These are phyloP conservation scores for Zancudomyces culisetae DNA, from an alignment of 371 early-diverging fungal species.

Conservation along the genomic window DNA sequence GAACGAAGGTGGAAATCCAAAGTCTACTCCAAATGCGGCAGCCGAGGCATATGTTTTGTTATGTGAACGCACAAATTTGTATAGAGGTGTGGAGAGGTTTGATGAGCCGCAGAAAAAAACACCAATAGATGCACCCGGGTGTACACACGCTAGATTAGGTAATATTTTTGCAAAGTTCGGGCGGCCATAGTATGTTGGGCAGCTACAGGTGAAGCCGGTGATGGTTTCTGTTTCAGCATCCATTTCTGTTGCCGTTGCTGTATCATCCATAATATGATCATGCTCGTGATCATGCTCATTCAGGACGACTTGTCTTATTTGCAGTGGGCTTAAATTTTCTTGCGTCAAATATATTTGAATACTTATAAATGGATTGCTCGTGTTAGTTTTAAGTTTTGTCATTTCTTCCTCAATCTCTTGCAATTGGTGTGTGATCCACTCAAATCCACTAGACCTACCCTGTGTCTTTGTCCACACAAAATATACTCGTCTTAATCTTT, in stretches of 20 bases:
- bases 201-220: no score
- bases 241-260: no score
- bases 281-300: conserved; percentile 26
- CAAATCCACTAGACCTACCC: conserved; percentile 44
- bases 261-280: conserved; percentile 35
- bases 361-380: conserved; percentile 27
- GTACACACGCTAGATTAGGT: conserved; percentile 24
- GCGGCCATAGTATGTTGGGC: conserved; percentile 40
- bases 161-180: conserved; percentile 40
- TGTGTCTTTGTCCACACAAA: conserved; percentile 76
- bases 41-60: no score
- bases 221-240: no score
- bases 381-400: conserved; percentile 24
- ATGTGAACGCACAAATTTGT: no score
- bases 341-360: conserved; percentile 54
- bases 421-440: conserved; percentile 58
- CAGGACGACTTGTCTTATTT: conserved; percentile 31
- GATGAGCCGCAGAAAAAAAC: conserved; percentile 46
- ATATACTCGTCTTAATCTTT: conserved; percentile 53
- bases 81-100: no score
- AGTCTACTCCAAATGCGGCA: no score
- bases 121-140: conserved; percentile 38
- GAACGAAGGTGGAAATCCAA: no score
- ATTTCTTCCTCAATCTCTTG: conserved; percentile 35
- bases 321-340: conserved; percentile 31